Evolutionary conservation across 768 basidiomycete genomes (phyloP), one percentile per base, ranked within the genome.

Genomic region (Trichaptum fuscoviolaceum): DNA sequence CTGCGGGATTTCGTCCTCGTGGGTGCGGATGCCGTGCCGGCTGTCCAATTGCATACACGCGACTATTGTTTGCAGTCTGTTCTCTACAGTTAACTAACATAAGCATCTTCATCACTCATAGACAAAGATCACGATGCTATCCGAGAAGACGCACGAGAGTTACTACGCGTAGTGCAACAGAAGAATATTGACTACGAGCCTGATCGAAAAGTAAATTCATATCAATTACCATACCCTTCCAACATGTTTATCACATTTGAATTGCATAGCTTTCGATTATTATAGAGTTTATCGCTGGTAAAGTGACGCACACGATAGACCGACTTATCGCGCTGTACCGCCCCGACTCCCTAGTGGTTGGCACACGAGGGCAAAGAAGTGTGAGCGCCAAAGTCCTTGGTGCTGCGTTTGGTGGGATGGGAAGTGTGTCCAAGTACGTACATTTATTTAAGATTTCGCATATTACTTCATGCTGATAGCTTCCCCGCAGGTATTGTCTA

Each of bases 261-360:
- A 35, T 27, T 36, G 57, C 66, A 2, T 67, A 93, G 89, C 83
- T 99, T 27, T 95, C 92, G 0, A 84, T 99, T 63, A 90, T 97
- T 63, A 87, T 99, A 57, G 96, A 99, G 79, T 95, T 91, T 74
- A 92, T 98, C 62, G 93, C 95, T 0, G 97, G 96, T 35, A 90
- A 88, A 65, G 86, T 96, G 6, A 93, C 94, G 0, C 87, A 91
- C 63, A 93, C 92, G 10, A 88, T 99, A 64, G 93, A 98, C 73
- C 90, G 96, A 63, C 85, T 96, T 67, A 95, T 96, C 69, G 92
- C 93, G 0, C 84, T 97, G 7, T 95, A 96, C 72, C 89, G 92
- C 36, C 94, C 94, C 5, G 95, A 96, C 75, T 90, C 92, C 0
- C 83, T 99, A 64, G 89, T 99, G 17, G 96, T 99, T 30, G 96